These are phyloP conservation scores for Eucalyptus cloeziana DNA, from an alignment of 345 rosid species.

Conservation along the genomic window DNA sequence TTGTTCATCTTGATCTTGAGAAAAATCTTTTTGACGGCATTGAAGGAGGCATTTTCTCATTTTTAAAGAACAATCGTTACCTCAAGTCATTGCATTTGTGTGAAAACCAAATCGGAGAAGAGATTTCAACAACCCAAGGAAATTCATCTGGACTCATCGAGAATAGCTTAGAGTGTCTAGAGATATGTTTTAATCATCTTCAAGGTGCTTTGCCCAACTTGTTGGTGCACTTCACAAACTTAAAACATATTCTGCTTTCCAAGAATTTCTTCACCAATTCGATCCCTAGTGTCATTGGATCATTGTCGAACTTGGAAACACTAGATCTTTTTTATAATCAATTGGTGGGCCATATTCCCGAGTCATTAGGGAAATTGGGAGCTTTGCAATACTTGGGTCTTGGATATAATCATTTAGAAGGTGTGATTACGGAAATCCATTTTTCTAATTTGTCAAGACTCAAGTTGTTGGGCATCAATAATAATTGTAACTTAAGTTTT, in stretches of 20 bases:
- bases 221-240: not conserved
- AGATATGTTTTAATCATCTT: too few relatives aligned
- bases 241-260: not conserved
- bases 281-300: not conserved
- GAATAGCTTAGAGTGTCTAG: not conserved
- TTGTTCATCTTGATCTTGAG: not conserved
- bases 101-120: rapidly evolving
- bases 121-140: not conserved
- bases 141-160: not conserved
- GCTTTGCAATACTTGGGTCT: too few relatives aligned
- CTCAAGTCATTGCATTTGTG: not conserved
- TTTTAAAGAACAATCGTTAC: not conserved
- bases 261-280: not conserved
- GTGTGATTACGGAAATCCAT: not conserved
- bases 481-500: not conserved
- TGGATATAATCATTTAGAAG: not conserved
- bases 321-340: rapidly evolving
- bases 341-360: too few relatives aligned
- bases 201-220: not conserved
- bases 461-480: not conserved
- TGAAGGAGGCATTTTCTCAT: not conserved
- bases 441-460: not conserved
- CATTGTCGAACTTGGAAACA: not conserved
- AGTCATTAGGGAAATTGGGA: too few relatives aligned
- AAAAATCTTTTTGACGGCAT: rapidly evolving